Evolutionary conservation across 768 basidiomycete species (phyloP), one percentile per base, ranked within the genome.

Genomic region (Suillus decipiens): DNA sequence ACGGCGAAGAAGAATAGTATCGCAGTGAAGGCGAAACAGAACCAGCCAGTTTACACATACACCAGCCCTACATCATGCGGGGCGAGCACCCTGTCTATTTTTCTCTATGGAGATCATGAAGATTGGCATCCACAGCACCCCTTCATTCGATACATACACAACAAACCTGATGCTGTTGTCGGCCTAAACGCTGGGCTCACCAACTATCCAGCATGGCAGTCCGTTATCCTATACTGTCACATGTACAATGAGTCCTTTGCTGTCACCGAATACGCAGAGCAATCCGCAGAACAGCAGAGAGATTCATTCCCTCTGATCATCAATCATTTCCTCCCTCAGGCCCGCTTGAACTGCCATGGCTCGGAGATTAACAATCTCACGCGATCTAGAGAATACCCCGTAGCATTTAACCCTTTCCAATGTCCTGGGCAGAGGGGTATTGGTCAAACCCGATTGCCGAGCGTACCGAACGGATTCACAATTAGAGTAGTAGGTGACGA

Each of bases 141-240:
- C 11, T 66, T 72, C 34, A 45, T 70, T 14, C 47, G 36, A 28
- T 56, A 67, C 24, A 63, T 42, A 28, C 53, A 68, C 28, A 63
- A 61, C 43, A 53, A 66, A 33, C 79, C 82, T 1, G 78, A 84
- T 64, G 82, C 77, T 22, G 69, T 84, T 59, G 66, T 84, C 41
- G 80, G 73, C 2, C 69, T 74, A 53, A 79, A 81, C 63, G 79
- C 80, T 1, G 80, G 78, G 34, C 66, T 81, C 28, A 69, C 70
- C 36, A 66, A 73, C 39, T 80, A 79, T 64, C 63, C 59, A 7
- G 67, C 72, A 19, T 83, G 82, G 81, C 55, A 66, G 2, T 67
- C 69, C 33, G 78, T 76, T 51, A 70, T 79, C 62, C 48, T 72
- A 37, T 77, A 73, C 47, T 75, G 70, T 61, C 66, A 65, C 24